Conservation (phyloP, 2,329 filamentous ascomycete genomes). For the Immersiporthe knoxdaviesiana region DNA sequence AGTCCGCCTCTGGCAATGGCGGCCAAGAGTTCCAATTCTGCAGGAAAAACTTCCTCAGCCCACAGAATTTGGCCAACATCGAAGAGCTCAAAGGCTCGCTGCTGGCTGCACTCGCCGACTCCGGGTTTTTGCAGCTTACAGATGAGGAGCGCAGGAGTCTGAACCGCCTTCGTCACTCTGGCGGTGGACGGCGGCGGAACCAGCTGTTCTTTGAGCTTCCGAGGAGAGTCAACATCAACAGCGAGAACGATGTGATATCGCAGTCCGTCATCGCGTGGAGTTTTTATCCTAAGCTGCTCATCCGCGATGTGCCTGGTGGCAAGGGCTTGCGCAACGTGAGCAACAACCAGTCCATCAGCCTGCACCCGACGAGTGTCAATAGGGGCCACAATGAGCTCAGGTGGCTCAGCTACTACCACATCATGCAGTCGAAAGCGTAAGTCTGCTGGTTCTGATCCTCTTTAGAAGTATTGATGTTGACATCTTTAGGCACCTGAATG, state of each 20-base stretch:
- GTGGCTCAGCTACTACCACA: conserved; percentile 95
- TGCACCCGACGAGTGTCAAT: conserved; percentile 90
- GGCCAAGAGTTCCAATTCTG: conserved; percentile 87
- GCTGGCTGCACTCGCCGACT: conserved; percentile 80
- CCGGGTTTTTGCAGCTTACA: conserved; percentile 78
- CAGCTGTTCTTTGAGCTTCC: conserved; percentile 80
- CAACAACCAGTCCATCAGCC: conserved; percentile 87
- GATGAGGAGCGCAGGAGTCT: conserved; percentile 72
- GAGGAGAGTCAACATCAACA: conserved; percentile 72
- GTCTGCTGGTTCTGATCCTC: conserved; percentile 34
- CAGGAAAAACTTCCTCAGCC: conserved; percentile 88
- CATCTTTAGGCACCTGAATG: conserved; percentile 72
- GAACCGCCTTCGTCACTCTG: conserved; percentile 67
- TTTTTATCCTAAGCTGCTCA: conserved; percentile 92
- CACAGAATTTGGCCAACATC: conserved; percentile 87
- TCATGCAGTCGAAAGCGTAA: conserved; percentile 88
- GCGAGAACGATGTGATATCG: conserved; percentile 77
- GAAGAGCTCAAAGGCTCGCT: conserved; percentile 96
- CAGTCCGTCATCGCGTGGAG: conserved; percentile 87
- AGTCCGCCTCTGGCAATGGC: conserved; percentile 57
- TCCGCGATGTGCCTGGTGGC: conserved; percentile 67
- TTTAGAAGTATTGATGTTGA: conserved; percentile 32
- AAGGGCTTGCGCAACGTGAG: conserved; percentile 89
- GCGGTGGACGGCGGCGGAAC: conserved; percentile 62
- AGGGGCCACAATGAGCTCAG: conserved; percentile 68